Percentiles rank a stretch among this genome's conserved stretches.
Conservation (phyloP, 345 rosid genomes). For the Cardamine chenopodiifolia region DNA sequence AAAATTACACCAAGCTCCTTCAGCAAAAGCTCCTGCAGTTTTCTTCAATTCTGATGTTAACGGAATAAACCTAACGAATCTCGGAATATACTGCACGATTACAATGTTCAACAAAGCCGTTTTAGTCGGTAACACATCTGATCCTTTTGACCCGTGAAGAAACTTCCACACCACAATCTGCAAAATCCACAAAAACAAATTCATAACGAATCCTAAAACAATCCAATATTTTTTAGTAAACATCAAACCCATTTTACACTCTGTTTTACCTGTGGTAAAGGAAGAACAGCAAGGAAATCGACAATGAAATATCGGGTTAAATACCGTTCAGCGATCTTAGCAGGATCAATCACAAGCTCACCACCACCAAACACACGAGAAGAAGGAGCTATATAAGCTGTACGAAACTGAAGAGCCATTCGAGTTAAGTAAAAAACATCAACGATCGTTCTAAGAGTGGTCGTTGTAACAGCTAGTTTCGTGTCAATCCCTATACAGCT, state of each 20-base stretch:
- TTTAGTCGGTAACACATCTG: slow-evolving; percentile 67
- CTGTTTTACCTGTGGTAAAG: slow-evolving; percentile 72
- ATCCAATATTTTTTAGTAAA: not conserved
- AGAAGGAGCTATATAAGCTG: slow-evolving; percentile 91
- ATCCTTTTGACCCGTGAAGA: slow-evolving; percentile 56
- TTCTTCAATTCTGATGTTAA: slow-evolving; percentile 79
- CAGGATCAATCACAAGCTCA: slow-evolving; percentile 86
- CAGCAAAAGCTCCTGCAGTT: slow-evolving; percentile 83
- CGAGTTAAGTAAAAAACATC: slow-evolving; percentile 73
- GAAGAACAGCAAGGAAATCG: slow-evolving; percentile 77
- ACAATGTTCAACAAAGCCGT: slow-evolving; percentile 59
- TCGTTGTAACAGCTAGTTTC: slow-evolving; percentile 58
- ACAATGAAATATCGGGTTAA: slow-evolving; percentile 68
- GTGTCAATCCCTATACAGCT: slow-evolving; percentile 69
- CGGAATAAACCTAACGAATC: slow-evolving; percentile 73
- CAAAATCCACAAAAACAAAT: slow-evolving; percentile 11
- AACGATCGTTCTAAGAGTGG: slow-evolving; percentile 58
- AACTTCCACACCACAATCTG: slow-evolving; percentile 80
- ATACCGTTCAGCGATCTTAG: slow-evolving; percentile 73
- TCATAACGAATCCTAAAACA: slow-evolving; percentile 1
- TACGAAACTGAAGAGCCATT: slow-evolving; percentile 80
- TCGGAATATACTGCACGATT: slow-evolving; percentile 74
- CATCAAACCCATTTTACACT: not conserved
- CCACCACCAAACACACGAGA: slow-evolving; percentile 96
- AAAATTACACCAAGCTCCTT: slow-evolving; percentile 57